These are phyloP conservation scores for Epichloe aotearoae DNA, from an alignment of 2,329 filamentous ascomycete species.

Conservation along the genomic window DNA sequence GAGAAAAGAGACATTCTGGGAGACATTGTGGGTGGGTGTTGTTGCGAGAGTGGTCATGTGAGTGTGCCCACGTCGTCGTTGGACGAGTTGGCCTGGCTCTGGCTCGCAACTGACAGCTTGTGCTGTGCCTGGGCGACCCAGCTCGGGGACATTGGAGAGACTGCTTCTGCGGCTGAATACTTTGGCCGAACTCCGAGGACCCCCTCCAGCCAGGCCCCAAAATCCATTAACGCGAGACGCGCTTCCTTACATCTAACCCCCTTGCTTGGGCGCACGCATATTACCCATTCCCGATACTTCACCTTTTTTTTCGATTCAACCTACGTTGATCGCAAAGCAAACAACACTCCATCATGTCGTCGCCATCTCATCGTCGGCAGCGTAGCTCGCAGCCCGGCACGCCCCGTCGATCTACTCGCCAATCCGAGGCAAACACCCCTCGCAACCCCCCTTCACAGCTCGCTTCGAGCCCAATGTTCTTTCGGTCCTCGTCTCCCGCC, in stretches of 20 bases:
- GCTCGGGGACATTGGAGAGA: not conserved
- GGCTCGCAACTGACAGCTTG: not conserved
- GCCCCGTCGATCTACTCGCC: conserved; percentile 29
- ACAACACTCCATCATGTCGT: conserved; percentile 23
- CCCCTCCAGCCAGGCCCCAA: not conserved
- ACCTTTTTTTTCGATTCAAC: not conserved
- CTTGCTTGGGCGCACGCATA: not conserved
- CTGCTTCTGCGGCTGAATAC: not conserved
- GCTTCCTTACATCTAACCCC: not conserved
- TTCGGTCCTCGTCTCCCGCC: conserved; percentile 35
- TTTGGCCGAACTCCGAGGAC: not conserved
- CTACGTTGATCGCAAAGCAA: not conserved
- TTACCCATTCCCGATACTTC: not conserved
- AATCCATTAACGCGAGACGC: conserved; percentile 4
- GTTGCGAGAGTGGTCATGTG: conserved; percentile 2
- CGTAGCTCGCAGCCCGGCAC: conserved; percentile 39
- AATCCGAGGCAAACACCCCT: conserved; percentile 23
- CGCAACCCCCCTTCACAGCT: conserved; percentile 38
- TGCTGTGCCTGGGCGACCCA: too few relatives aligned
- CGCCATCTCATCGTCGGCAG: conserved; percentile 31
- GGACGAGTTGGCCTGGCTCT: not conserved
- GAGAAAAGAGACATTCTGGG: conserved; percentile 64
- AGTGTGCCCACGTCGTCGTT: not conserved
- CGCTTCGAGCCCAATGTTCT: conserved; percentile 73
- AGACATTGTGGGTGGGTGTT: conserved; percentile 39